These are phyloP conservation scores for Aureobasidium zeae DNA, from an alignment of 2,329 filamentous ascomycete species.

Conservation along the genomic window DNA sequence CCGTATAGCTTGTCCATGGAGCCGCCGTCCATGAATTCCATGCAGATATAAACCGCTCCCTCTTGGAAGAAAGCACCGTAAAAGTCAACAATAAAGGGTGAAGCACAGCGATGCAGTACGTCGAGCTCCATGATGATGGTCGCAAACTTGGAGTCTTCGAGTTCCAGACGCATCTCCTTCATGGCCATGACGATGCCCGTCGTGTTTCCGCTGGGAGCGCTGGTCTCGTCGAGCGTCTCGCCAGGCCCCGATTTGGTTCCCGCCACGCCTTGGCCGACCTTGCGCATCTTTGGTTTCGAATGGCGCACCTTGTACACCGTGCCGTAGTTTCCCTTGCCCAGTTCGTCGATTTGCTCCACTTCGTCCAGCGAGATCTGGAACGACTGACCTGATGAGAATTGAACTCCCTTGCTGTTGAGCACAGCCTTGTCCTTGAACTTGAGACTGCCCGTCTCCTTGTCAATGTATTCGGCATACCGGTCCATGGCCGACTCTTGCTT, in stretches of 20 bases:
- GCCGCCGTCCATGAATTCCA: constrained; percentile 98
- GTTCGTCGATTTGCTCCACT: constrained; percentile 82
- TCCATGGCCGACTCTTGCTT: constrained; percentile 46
- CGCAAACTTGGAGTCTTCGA: constrained; percentile 93
- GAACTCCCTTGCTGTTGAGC: constrained; percentile 79
- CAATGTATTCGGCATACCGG: constrained; percentile 73
- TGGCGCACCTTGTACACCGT: constrained; percentile 96
- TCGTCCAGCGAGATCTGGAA: constrained; percentile 95
- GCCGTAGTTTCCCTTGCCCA: constrained; percentile 97
- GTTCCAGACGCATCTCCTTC: constrained; percentile 93
- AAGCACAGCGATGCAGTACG: constrained; percentile 87
- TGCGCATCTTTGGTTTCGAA: constrained; percentile 57
- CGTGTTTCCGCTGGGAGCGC: constrained; percentile 33
- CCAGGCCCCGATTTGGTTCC: constrained; percentile 48
- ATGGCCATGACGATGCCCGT: constrained; percentile 90
- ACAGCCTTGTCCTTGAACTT: constrained; percentile 89
- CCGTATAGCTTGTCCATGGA: constrained; percentile 94
- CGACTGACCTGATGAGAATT: constrained; percentile 80
- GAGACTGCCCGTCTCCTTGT: constrained; percentile 81
- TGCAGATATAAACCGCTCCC: constrained; percentile 97
- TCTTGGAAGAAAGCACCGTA: constrained; percentile 99
- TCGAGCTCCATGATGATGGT: constrained; percentile 97
- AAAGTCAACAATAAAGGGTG: constrained; percentile 96
- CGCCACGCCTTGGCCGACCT: constrained; percentile 50
- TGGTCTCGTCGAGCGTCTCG: constrained; percentile 14